Evolutionary conservation across 2,329 filamentous ascomycete genomes (phyloP).

Genomic region (Talaromyces verruculosus): DNA sequence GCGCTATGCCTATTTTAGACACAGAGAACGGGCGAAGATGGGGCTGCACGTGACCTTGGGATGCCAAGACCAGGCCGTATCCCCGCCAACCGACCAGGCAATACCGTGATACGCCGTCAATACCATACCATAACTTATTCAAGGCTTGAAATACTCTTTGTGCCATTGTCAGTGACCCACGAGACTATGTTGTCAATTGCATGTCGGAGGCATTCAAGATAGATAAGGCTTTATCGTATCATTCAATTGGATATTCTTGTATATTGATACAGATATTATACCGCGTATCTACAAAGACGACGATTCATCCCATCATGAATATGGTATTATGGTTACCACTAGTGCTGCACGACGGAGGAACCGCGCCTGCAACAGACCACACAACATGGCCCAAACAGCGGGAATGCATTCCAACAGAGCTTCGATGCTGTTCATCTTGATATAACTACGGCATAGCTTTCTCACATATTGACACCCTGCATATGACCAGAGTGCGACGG

Average conservation of each 20-base stretch:
- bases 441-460: neutral
- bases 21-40: neutral
- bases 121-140: neutral
- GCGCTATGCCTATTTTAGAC: neutral
- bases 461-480: neutral
- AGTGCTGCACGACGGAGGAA: slow-evolving; percentile 7
- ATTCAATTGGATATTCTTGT: neutral
- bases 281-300: neutral
- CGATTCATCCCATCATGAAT: neutral
- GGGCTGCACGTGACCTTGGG: neutral
- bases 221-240: neutral
- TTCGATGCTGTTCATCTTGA: neutral
- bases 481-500: neutral
- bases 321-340: slow-evolving; percentile 1
- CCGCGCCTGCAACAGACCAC: slow-evolving; percentile 5
- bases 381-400: neutral
- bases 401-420: neutral
- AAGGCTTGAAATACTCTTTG: neutral
- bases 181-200: neutral
- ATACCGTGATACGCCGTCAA: neutral
- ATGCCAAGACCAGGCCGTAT: neutral
- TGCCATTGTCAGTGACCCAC: neutral
- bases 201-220: neutral
- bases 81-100: slow-evolving; percentile 1
- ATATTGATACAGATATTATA: neutral